A percentile compares a stretch with the other conserved stretches of the same genome.
Evolutionary conservation across 1,139 yeast genomes (phyloP).

Genomic region (Arxiozyma slooffiae): DNA sequence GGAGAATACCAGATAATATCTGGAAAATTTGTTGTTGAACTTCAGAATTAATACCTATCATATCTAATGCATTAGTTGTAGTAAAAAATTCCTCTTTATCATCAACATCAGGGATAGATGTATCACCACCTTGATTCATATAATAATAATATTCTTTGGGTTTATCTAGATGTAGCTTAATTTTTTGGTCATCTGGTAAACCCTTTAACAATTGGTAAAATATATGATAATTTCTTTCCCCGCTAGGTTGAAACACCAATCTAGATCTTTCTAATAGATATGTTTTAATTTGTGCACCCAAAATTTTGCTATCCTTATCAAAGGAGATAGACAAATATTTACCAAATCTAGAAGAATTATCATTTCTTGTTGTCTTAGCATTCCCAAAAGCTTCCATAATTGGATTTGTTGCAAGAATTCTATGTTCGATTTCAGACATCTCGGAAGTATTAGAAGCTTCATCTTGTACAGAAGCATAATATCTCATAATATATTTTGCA

Average conservation of each 20-base stretch:
- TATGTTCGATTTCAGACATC: constrained; percentile 87
- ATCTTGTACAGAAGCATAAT: constrained; percentile 84
- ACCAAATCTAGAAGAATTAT: constrained; percentile 95
- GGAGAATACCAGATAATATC: constrained; percentile 79
- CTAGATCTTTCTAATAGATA: constrained; percentile 89
- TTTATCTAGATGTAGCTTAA: constrained; percentile 47
- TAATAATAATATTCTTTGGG: constrained; percentile 63
- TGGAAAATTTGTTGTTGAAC: constrained; percentile 65
- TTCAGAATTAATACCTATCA: constrained; percentile 61
- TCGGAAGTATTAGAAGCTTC: constrained; percentile 33
- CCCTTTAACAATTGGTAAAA: constrained; percentile 88
- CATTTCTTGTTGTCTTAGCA: constrained; percentile 95
- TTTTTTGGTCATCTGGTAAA: constrained; percentile 49
- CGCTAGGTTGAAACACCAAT: constrained; percentile 80
- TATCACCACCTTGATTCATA: constrained; percentile 82
- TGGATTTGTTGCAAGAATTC: constrained; percentile 93
- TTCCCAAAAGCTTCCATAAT: constrained; percentile 98
- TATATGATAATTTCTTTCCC: constrained; percentile 90
- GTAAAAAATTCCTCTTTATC: constrained; percentile 67
- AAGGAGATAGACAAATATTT: constrained; percentile 88
- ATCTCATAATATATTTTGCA: constrained; percentile 95
- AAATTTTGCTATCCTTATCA: constrained; percentile 61
- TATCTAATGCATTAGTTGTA: constrained; percentile 64
- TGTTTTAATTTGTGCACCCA: constrained; percentile 91
- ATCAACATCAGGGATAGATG: constrained; percentile 66